Base-by-base conservation (phyloP, 345 rosid species). In the Brassica cretica region DNA sequence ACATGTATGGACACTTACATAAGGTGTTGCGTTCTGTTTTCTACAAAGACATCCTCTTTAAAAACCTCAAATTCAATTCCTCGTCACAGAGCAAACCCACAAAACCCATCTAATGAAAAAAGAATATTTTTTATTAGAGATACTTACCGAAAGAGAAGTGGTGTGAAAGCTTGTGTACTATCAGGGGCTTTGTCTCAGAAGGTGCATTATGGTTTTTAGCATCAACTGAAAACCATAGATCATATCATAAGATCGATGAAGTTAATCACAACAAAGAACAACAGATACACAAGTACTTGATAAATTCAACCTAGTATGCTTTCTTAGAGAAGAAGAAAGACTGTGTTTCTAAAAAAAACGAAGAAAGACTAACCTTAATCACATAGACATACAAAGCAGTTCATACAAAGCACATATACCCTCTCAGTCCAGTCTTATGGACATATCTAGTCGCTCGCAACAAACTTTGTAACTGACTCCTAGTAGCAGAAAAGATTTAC, bases 131-230 rank as follows among this genome's bases (percentile, higher is more conserved):
- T 21, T 21, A 21, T 21, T 21, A 21, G 24, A 21, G 24, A 21
- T 21, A 21, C 24, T 21, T 21, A 21, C 24, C 24, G 24, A 21
- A 21, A 21, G 24, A 21, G 24, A 21, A 21, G 24, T 21, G 24
- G 24, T 21, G 24, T 21, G 24, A 21, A 21, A 21, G 24, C 24
- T 21, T 21, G 24, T 21, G 24, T 21, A 21, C 24, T 21, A 21
- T 21, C 24, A 21, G 35, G 35, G 72, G 80, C 82, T 90, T 91
- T 14, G 89, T 9, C 70, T 94, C 95, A 19, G 87, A 76, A 59
- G 87, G 64, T 66, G 84, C 85, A 18, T 80, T 88, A 51, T 90
- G 89, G 8, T 80, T 89, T 79, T 92, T 95, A 74, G 77, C 27
- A 73, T 90, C 98, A 84, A 87, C 97, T 92, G 76, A 82, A 84